These are phyloP conservation scores for Fragilaria radians DNA, from an alignment of 108 stramenopile species.

Conservation along the genomic window DNA sequence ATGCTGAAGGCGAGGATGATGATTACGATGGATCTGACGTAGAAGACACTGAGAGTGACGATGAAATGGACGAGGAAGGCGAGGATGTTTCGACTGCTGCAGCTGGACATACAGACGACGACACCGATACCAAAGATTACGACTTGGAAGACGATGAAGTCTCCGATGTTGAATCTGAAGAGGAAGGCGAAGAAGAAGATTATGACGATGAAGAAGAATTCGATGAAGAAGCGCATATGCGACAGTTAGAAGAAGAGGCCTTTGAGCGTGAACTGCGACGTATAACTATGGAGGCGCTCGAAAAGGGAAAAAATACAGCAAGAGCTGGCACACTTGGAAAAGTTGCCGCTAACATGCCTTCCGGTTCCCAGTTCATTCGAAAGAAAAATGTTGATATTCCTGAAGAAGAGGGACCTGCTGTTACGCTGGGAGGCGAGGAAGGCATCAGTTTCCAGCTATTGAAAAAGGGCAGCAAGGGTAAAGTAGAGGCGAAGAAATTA, in stretches of 20 bases:
- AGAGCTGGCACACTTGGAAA: no score
- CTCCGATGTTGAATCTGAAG: constrained; percentile 43
- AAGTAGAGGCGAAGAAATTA: constrained; percentile 79
- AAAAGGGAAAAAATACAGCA: constrained; percentile 65
- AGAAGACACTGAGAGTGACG: constrained; percentile 41
- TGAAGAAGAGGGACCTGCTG: no score
- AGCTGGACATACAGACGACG: constrained; percentile 5
- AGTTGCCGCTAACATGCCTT: constrained; percentile 66
- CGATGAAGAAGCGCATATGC: constrained; percentile 69
- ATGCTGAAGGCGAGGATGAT: constrained; percentile 37
- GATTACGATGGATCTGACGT: constrained; percentile 32
- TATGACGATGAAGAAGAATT: constrained; percentile 62
- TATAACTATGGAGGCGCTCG: constrained; percentile 81
- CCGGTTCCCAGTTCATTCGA: constrained; percentile 60
- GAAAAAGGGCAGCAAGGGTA: constrained; percentile 89
- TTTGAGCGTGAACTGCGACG: constrained; percentile 81
- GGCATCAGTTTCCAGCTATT: constrained; percentile 85
- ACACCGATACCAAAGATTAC: constrained; percentile 25
- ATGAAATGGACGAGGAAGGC: constrained; percentile 26
- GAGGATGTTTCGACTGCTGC: constrained; percentile 9
- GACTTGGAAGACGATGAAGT: constrained; percentile 51
- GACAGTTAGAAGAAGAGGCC: constrained; percentile 80
- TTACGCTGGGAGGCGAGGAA: constrained; percentile 54
- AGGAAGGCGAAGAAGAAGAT: constrained; percentile 35
- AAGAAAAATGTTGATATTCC: constrained; percentile 38